Evolutionary conservation across 345 rosid genomes (phyloP).

Genomic region (Acer saccharum): DNA sequence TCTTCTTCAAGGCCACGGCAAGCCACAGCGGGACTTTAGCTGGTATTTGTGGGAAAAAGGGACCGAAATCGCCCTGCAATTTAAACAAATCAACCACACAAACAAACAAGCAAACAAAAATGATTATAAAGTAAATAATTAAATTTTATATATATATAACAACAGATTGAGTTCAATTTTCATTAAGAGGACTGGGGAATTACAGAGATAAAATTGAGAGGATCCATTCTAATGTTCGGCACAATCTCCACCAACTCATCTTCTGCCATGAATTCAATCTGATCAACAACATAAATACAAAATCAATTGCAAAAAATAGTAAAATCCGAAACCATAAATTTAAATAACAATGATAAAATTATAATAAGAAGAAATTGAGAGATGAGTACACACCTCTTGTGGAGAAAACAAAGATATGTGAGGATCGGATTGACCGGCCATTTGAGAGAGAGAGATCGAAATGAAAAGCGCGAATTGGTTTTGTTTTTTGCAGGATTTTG

Average conservation of each 20-base stretch:
- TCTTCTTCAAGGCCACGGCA: conserved; percentile 82
- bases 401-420: conserved; percentile 68
- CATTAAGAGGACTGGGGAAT: not conserved
- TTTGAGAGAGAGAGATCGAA: conserved; percentile 11
- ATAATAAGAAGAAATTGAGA: not conserved
- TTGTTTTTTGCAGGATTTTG: not conserved
- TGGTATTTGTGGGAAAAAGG: conserved; percentile 72
- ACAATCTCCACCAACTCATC: conserved; percentile 78
- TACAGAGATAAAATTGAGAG: conserved; percentile 71
- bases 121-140: not conserved
- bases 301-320: not conserved
- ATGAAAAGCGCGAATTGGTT: not conserved
- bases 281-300: conserved; percentile 16
- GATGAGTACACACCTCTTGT: conserved; percentile 55
- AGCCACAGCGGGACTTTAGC: conserved; percentile 86
- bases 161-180: not conserved
- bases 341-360: not conserved
- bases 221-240: conserved; percentile 76
- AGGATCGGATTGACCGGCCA: conserved; percentile 81
- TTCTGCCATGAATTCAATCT: conserved; percentile 88
- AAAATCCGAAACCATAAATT: not conserved
- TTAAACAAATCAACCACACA: conserved; percentile 4
- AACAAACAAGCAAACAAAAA: not conserved
- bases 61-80: conserved; percentile 87
- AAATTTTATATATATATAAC: not conserved